These are phyloP conservation scores for Alternaria rosae DNA, from an alignment of 2,329 filamentous ascomycete species.

Conservation along the genomic window DNA sequence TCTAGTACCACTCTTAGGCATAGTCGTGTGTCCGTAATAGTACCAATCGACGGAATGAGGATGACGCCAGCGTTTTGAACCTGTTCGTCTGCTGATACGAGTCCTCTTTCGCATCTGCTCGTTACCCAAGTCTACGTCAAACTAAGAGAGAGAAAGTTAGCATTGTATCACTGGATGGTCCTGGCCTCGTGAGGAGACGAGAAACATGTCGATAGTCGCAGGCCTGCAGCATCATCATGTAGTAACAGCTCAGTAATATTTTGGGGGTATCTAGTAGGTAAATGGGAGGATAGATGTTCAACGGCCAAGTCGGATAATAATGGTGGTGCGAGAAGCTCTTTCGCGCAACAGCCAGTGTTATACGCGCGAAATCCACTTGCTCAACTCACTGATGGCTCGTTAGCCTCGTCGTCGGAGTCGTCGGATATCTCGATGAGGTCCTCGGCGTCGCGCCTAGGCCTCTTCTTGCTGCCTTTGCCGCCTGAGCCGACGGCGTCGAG, in stretches of 20 bases:
- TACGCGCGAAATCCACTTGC: constrained; percentile 4
- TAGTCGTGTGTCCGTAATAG: neutral
- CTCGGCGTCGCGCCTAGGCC: constrained; percentile 39
- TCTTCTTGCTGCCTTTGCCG: constrained; percentile 51
- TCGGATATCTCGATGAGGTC: constrained; percentile 45
- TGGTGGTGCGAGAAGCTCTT: neutral
- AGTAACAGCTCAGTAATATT: neutral
- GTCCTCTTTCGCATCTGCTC: neutral
- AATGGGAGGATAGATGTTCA: neutral
- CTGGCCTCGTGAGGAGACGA: neutral
- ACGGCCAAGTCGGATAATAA: neutral
- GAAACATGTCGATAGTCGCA: neutral
- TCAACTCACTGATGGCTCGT: constrained; percentile 12
- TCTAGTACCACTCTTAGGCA: neutral
- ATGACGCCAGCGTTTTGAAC: neutral
- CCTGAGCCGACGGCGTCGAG: constrained; percentile 69
- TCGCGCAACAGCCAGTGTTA: constrained; percentile 3
- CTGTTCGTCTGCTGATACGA: neutral
- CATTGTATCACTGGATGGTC: neutral
- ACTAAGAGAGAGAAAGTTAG: neutral
- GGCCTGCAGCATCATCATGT: neutral
- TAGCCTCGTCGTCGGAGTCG: constrained; percentile 34
- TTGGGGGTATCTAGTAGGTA: constrained; percentile 14
- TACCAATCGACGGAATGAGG: neutral
- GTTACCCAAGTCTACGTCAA: neutral